These are phyloP conservation scores for Macrophomina phaseolina DNA, from an alignment of 2,329 filamentous ascomycete genomes.

Conservation along the genomic window DNA sequence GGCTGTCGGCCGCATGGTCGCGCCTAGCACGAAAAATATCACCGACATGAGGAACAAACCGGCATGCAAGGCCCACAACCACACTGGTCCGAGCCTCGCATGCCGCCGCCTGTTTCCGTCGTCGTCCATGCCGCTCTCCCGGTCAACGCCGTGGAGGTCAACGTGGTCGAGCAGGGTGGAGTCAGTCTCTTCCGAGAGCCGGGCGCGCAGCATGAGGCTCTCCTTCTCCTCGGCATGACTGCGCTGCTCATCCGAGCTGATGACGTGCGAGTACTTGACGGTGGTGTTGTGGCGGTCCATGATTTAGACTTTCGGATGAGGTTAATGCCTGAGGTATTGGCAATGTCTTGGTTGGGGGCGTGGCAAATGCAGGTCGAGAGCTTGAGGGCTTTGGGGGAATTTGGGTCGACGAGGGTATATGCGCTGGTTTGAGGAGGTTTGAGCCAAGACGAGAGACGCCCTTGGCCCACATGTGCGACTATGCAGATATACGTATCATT, in stretches of 20 bases:
- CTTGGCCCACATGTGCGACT: not conserved
- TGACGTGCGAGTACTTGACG: constrained; percentile 2
- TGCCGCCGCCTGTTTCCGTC: not conserved
- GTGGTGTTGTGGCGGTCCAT: constrained; percentile 13
- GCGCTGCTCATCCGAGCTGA: constrained; percentile 12
- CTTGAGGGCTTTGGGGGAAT: not conserved
- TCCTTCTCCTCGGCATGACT: constrained; percentile 14
- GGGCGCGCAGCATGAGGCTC: constrained; percentile 4
- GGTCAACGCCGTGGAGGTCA: constrained; percentile 14
- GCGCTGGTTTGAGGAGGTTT: constrained; percentile 6
- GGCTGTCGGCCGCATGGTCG: constrained; percentile 14
- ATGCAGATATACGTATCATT: constrained; percentile 19
- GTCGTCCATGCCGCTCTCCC: not conserved
- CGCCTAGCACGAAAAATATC: constrained; percentile 14
- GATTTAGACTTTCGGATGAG: not conserved
- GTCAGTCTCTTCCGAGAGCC: constrained; percentile 21
- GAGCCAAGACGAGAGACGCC: constrained; percentile 7
- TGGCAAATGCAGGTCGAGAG: not conserved
- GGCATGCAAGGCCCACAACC: constrained; percentile 24
- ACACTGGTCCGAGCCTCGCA: constrained; percentile 20
- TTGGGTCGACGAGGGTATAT: not conserved
- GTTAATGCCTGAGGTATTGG: constrained; percentile 18
- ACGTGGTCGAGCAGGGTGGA: constrained; percentile 7
- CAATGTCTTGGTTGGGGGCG: constrained; percentile 5
- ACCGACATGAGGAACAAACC: constrained; percentile 17